Evolutionary conservation across 176 grass and related monocot genomes (phyloP).

Genomic region (Aegilops longissima): DNA sequence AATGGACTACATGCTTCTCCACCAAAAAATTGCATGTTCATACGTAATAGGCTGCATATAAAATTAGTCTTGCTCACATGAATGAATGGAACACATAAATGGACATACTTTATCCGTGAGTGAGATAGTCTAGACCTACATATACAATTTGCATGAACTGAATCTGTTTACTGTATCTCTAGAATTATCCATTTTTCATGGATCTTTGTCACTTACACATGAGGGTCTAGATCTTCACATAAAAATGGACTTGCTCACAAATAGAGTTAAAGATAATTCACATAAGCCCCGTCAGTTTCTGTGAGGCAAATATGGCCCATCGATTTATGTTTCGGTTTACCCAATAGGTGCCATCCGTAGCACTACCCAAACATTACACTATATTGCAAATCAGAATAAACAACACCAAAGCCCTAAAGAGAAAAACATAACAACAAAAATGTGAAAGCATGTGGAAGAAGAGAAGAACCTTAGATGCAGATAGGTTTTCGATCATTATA

Average conservation of each 20-base stretch:
- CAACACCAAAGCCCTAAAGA: too few species aligned
- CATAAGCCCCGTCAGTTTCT: not conserved
- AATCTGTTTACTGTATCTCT: too few species aligned
- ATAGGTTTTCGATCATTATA: not conserved
- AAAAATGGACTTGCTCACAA: not conserved
- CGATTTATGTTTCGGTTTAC: not conserved
- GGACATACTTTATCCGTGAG: too few species aligned
- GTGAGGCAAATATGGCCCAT: not conserved
- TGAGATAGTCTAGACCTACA: not conserved
- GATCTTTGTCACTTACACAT: too few species aligned
- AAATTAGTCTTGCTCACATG: too few species aligned
- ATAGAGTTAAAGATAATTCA: not conserved
- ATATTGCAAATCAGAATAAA: not conserved
- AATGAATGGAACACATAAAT: too few species aligned
- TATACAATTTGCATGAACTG: too few species aligned
- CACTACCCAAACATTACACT: not conserved
- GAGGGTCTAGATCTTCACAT: not conserved
- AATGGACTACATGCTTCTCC: too few species aligned
- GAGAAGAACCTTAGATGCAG: not conserved
- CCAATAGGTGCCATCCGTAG: not conserved
- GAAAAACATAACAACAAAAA: too few species aligned
- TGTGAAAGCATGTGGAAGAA: not conserved
- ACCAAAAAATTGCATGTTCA: too few species aligned
- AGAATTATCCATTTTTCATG: not conserved
- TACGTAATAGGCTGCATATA: too few species aligned